Percentiles rank a stretch among this genome's conserved stretches.
Evolutionary conservation across 345 rosid species (phyloP).

Genomic region (Linum trigynum): DNA sequence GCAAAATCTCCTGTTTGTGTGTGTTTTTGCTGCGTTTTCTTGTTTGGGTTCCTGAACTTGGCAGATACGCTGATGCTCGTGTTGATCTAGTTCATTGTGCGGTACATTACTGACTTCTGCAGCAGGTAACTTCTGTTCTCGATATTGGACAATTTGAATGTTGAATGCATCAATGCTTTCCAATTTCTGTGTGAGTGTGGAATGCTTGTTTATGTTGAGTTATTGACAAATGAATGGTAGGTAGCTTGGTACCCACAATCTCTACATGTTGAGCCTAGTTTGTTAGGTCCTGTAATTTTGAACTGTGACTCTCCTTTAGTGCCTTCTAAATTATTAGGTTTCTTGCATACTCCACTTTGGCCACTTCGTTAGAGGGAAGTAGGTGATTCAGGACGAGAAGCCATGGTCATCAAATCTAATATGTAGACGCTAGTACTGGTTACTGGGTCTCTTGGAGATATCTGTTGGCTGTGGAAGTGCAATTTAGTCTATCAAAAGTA

Average conservation of each 20-base stretch:
- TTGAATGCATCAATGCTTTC: not conserved
- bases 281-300: too few relatives aligned
- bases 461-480: not conserved
- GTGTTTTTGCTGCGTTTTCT: slow-evolving; percentile 7
- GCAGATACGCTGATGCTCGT: slow-evolving; percentile 73
- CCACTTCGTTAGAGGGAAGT: not conserved
- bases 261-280: too few relatives aligned
- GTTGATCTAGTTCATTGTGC: slow-evolving; percentile 70
- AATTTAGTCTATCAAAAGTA: not conserved
- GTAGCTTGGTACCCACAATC: too few relatives aligned
- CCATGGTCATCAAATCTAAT: too few relatives aligned
- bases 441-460: not conserved
- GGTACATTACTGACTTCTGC: slow-evolving; percentile 48
- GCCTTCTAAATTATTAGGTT: too few relatives aligned
- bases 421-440: not conserved
- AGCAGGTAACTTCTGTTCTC: slow-evolving; percentile 35
- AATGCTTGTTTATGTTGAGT: too few relatives aligned
- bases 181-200: not conserved
- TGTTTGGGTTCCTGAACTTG: slow-evolving; percentile 33
- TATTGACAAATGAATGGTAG: too few relatives aligned
- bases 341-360: not conserved
- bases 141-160: not conserved
- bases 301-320: too few relatives aligned
- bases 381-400: not conserved
- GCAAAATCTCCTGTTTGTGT: not conserved